Evolutionary conservation across 1,139 yeast species (phyloP).

Genomic region (Protomyces macrosporus): DNA sequence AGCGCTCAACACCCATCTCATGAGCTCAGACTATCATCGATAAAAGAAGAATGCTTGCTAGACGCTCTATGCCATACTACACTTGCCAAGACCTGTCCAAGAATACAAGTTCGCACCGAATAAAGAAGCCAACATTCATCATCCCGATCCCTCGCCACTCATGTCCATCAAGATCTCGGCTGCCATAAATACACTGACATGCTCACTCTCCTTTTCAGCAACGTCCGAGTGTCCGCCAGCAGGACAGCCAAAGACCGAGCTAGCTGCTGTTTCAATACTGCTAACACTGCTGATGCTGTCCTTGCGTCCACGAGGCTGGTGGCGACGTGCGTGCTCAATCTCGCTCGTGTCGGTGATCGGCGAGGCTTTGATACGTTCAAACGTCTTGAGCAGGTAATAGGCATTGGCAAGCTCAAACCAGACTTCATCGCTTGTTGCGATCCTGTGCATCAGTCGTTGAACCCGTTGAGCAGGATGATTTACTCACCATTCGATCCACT

Average conservation of each 20-base stretch:
- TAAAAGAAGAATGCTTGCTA: neutral
- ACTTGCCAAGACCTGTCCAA: too few species aligned
- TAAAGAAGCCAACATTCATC: neutral
- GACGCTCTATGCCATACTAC: too few species aligned
- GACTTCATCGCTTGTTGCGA: conserved; percentile 9
- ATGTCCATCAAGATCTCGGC: neutral
- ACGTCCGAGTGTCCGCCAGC: neutral
- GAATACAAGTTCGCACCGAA: neutral
- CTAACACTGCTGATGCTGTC: neutral
- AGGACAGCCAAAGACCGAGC: neutral
- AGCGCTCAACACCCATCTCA: conserved; percentile 47
- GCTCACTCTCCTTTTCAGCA: neutral
- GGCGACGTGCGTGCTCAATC: neutral
- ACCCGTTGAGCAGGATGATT: neutral
- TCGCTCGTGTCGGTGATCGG: neutral
- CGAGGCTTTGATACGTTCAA: conserved; percentile 13
- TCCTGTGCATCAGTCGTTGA: neutral
- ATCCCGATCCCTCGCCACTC: neutral
- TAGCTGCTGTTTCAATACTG: neutral
- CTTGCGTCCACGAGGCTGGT: neutral
- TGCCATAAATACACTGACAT: neutral
- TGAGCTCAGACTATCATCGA: conserved; percentile 35
- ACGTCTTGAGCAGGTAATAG: neutral
- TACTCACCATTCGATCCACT: neutral
- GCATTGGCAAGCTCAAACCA: conserved; percentile 19